These are phyloP conservation scores for Rosa multiflora DNA, from an alignment of 306 rosid species.

Conservation along the genomic window DNA sequence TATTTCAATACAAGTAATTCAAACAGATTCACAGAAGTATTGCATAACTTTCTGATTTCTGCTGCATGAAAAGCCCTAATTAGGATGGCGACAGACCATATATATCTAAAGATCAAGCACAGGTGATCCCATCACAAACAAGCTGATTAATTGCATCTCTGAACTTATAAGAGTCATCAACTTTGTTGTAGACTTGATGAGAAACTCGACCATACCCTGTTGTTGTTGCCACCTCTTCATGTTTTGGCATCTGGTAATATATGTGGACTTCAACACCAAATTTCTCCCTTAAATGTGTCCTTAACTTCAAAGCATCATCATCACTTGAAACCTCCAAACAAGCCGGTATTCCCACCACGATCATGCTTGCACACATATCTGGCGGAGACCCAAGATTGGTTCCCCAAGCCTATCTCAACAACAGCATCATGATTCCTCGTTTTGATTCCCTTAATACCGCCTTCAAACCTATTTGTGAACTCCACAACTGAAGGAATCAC, in stretches of 20 bases:
- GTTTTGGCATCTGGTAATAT: conserved; percentile 46
- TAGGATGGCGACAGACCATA: not conserved
- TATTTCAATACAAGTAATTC: not conserved
- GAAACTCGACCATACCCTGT: conserved; percentile 77
- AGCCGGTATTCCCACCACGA: conserved; percentile 80
- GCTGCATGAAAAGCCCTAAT: not conserved
- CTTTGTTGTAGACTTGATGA: conserved; percentile 73
- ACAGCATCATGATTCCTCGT: conserved; percentile 79
- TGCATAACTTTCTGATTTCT: not conserved
- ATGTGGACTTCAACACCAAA: conserved; percentile 73
- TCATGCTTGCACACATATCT: conserved; percentile 70
- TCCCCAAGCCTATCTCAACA: conserved; percentile 78
- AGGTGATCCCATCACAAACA: conserved; percentile 50
- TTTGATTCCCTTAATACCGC: conserved; percentile 72
- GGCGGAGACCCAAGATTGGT: conserved; percentile 72
- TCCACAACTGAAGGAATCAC: conserved; percentile 72
- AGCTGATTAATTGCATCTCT: conserved; percentile 67
- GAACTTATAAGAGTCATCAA: conserved; percentile 63
- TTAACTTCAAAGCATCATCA: conserved; percentile 47
- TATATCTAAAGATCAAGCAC: conserved; percentile 24
- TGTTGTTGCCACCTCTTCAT: conserved; percentile 41
- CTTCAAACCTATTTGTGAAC: conserved; percentile 62
- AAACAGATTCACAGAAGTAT: not conserved
- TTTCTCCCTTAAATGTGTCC: conserved; percentile 58
- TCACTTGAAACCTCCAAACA: conserved; percentile 61